Percentiles rank a stretch among this genome's conserved stretches.
These are phyloP conservation scores for Chrysanthemum makinoi DNA, from an alignment of 129 eudicot genomes.

Conservation along the genomic window DNA sequence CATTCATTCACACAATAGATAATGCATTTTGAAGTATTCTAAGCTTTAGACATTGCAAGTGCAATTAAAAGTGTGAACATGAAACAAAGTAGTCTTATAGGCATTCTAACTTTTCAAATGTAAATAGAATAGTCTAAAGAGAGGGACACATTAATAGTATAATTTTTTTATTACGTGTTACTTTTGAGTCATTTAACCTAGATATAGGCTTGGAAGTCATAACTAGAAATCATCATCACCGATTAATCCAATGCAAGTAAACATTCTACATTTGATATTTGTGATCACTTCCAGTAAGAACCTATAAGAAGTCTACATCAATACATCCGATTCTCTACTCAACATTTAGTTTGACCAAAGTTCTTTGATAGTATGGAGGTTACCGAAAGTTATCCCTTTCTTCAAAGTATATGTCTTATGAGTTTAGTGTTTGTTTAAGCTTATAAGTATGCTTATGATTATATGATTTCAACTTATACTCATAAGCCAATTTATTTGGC, in stretches of 20 bases:
- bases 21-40: neutral
- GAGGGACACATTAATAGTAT: neutral
- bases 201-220: neutral
- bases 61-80: neutral
- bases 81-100: neutral
- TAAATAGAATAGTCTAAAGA: conserved; percentile 8
- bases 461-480: no score
- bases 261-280: neutral
- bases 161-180: neutral
- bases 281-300: neutral
- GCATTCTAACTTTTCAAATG: neutral
- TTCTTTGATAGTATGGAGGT: no score
- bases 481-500: no score
- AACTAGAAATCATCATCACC: neutral
- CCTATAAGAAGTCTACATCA: neutral
- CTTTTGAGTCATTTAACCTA: neutral
- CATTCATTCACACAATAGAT: conserved; percentile 3
- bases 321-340: no score
- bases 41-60: neutral
- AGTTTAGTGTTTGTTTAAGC: no score
- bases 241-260: neutral
- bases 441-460: no score
- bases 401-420: no score
- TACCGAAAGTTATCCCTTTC: no score
- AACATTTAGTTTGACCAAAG: no score